A percentile compares a stretch with the other conserved stretches of the same genome.
These are phyloP conservation scores for Nitzschia putrida DNA, from an alignment of 108 stramenopile genomes.

Conservation along the genomic window DNA sequence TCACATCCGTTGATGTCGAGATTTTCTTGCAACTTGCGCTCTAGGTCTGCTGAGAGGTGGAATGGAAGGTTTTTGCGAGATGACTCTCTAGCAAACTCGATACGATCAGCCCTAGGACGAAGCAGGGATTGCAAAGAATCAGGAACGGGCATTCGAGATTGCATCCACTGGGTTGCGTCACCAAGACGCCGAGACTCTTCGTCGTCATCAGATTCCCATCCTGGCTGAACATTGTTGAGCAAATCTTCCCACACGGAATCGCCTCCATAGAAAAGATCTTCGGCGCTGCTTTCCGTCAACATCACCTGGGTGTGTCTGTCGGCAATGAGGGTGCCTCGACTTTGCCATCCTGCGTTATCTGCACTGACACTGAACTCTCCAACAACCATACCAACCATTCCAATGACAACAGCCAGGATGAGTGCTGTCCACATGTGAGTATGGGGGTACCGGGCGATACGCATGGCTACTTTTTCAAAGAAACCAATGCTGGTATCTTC, in stretches of 20 bases:
- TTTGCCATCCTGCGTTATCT: slow-evolving; percentile 43
- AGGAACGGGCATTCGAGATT: background rate
- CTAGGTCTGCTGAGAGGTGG: slow-evolving; percentile 1
- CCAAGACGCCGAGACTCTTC: slow-evolving; percentile 1
- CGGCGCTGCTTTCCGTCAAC: slow-evolving; percentile 6
- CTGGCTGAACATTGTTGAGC: slow-evolving; percentile 37
- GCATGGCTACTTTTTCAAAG: background rate
- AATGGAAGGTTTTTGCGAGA: slow-evolving; percentile 1
- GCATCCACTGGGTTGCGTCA: background rate
- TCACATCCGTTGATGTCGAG: slow-evolving; percentile 21
- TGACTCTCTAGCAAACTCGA: background rate
- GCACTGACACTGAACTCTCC: slow-evolving; percentile 45
- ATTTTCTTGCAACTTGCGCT: slow-evolving; percentile 10
- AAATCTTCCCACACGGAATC: slow-evolving; percentile 42
- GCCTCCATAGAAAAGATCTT: slow-evolving; percentile 26
- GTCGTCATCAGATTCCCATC: slow-evolving; percentile 34
- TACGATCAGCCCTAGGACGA: background rate
- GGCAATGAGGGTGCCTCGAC: slow-evolving; percentile 47
- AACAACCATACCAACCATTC: slow-evolving; percentile 27
- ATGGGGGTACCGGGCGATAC: slow-evolving; percentile 24
- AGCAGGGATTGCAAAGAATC: background rate
- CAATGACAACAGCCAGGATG: slow-evolving; percentile 8
- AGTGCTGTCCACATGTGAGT: slow-evolving; percentile 19
- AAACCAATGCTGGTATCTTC: too few species aligned
- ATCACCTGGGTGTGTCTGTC: slow-evolving; percentile 44